Conservation (phyloP, 2,329 filamentous ascomycete genomes). For the Trichoderma sp. region DNA sequence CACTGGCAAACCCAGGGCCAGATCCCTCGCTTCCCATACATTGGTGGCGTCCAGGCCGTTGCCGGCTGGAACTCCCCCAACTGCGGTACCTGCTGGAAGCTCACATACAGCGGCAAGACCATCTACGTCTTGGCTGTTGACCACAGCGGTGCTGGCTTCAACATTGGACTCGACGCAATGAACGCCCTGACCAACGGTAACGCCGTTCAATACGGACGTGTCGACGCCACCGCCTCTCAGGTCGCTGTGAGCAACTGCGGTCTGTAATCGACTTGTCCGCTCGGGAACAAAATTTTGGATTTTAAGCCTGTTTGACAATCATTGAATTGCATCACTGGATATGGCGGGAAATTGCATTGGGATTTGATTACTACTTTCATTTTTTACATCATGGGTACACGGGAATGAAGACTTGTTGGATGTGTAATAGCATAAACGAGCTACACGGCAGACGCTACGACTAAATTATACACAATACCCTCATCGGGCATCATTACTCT, state of each 20-base stretch:
- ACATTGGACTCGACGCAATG: slow-evolving; percentile 61
- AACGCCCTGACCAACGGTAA: slow-evolving; percentile 58
- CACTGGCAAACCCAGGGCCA: slow-evolving; percentile 60
- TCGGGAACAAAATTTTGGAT: neutral
- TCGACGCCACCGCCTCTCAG: slow-evolving; percentile 55
- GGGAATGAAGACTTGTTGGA: neutral
- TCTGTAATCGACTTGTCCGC: slow-evolving; percentile 34
- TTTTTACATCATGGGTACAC: neutral
- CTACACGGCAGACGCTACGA: slow-evolving; percentile 17
- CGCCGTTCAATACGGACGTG: slow-evolving; percentile 53
- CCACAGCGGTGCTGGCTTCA: slow-evolving; percentile 54
- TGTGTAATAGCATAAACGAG: slow-evolving; percentile 10
- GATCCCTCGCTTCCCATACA: slow-evolving; percentile 56
- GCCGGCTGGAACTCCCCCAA: slow-evolving; percentile 58
- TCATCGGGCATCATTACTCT: slow-evolving; percentile 12
- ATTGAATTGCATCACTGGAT: slow-evolving; percentile 16
- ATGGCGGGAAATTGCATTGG: slow-evolving; percentile 18
- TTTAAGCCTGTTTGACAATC: neutral
- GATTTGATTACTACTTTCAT: neutral
- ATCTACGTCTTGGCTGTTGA: slow-evolving; percentile 63
- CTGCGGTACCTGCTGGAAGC: slow-evolving; percentile 64
- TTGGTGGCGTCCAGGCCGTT: slow-evolving; percentile 59
- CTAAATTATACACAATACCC: slow-evolving; percentile 13
- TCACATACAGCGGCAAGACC: slow-evolving; percentile 55
- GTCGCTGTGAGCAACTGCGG: slow-evolving; percentile 51